phyloP scores from a whole-genome alignment of 2,329 filamentous ascomycete genomes.

The Magnaporthales sp. region DNA sequence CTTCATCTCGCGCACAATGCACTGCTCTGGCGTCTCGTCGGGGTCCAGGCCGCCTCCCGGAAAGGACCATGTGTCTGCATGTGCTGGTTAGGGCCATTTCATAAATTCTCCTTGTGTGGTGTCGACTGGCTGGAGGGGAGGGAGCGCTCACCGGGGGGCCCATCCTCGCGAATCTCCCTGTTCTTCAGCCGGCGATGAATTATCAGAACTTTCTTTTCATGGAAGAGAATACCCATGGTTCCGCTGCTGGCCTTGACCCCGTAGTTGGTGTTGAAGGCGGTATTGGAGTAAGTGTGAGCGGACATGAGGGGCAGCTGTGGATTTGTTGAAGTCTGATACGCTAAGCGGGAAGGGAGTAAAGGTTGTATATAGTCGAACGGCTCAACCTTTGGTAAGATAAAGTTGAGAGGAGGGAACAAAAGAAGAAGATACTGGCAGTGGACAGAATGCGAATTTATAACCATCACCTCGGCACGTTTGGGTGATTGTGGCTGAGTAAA shows the following conservation, averaged over 20 bases:
- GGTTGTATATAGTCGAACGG: too few species aligned
- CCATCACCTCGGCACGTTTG: too few species aligned
- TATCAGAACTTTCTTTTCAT: background rate
- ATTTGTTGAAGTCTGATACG: too few species aligned
- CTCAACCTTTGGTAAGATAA: too few species aligned
- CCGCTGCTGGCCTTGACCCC: background rate
- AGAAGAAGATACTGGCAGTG: too few species aligned
- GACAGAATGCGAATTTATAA: too few species aligned
- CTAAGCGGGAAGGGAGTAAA: too few species aligned
- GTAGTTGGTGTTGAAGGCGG: background rate
- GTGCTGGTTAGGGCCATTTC: background rate
- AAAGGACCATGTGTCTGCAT: background rate
- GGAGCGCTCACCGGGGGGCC: background rate
- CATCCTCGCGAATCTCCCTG: background rate
- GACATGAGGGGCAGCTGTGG: too few species aligned
- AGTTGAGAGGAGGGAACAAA: too few species aligned
- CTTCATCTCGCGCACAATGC: constrained; percentile 2
- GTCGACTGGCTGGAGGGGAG: too few species aligned
- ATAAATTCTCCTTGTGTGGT: background rate
- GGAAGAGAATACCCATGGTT: background rate
- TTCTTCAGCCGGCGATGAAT: background rate
- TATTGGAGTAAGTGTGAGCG: background rate
- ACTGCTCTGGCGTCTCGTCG: background rate
- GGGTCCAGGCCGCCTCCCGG: constrained; percentile 1
- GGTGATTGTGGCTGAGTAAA: too few species aligned